Evolutionary conservation across 192 early-diverging fungal genomes (phyloP).

Genomic region (Coemansia sp.): DNA sequence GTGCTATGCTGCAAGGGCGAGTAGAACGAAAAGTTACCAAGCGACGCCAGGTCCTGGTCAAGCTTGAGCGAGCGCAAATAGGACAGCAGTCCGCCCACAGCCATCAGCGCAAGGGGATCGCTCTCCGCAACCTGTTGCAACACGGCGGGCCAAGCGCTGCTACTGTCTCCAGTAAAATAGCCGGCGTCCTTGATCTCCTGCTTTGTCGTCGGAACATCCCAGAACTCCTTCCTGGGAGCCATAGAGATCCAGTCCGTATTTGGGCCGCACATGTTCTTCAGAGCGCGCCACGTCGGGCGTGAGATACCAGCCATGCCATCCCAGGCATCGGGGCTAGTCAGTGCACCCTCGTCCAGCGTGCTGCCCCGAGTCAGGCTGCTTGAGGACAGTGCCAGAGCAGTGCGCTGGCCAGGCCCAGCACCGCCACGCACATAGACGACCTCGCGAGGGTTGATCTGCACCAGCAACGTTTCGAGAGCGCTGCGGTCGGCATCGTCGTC

Average conservation of each 20-base stretch:
- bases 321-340: conserved; percentile 43
- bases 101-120: conserved; percentile 48
- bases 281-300: conserved; percentile 46
- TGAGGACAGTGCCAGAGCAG: background rate
- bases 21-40: conserved; percentile 81
- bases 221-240: conserved; percentile 53
- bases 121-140: conserved; percentile 41
- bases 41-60: conserved; percentile 81
- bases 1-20: conserved; percentile 75
- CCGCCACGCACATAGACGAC: conserved; percentile 65
- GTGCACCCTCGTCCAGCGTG: background rate
- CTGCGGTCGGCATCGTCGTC: conserved; percentile 88
- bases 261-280: conserved; percentile 50
- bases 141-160: conserved; percentile 49
- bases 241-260: conserved; percentile 50
- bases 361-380: conserved; percentile 9
- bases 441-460: conserved; percentile 91
- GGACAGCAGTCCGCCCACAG: conserved; percentile 78
- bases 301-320: conserved; percentile 56
- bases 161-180: conserved; percentile 39
- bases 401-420: conserved; percentile 33
- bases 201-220: conserved; percentile 45
- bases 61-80: conserved; percentile 90
- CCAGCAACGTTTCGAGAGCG: conserved; percentile 88
- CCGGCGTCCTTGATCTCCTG: conserved; percentile 29